A percentile compares a stretch with the other conserved stretches of the same genome.
Conservation (phyloP, 1,139 yeast genomes). For the Pichiaceae sp. region DNA sequence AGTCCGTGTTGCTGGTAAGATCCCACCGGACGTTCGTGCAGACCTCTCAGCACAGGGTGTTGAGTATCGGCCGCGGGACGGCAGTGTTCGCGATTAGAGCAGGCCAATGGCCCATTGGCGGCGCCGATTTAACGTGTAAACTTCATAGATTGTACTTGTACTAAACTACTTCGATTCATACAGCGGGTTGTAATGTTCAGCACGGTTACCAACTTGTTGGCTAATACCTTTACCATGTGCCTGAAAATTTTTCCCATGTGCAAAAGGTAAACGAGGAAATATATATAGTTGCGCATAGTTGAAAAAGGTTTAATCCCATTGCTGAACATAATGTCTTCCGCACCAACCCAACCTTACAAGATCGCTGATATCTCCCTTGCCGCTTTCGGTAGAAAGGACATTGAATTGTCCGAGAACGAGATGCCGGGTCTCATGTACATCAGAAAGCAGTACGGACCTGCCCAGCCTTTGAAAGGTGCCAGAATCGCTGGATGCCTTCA, state of each 20-base stretch:
- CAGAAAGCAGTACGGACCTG: constrained; percentile 85
- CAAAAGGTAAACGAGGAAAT: no score
- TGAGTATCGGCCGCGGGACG: constrained; percentile 92
- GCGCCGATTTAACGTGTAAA: no score
- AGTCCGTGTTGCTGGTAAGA: constrained; percentile 82
- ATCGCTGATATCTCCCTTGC: constrained; percentile 98
- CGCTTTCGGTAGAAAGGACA: constrained; percentile 99
- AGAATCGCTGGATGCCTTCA: constrained; percentile 99
- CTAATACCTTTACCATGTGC: no score
- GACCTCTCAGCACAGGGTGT: constrained; percentile 67
- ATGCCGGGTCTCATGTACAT: constrained; percentile 99
- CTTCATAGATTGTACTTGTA: no score
- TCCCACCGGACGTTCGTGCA: constrained; percentile 78
- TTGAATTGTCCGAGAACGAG: constrained; percentile 97
- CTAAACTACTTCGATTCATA: no score
- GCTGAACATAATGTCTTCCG: constrained; percentile 47
- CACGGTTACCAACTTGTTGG: no score
- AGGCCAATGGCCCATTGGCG: no score
- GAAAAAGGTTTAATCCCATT: no score
- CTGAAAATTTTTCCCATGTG: no score
- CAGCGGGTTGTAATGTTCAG: no score
- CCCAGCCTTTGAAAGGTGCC: constrained; percentile 97
- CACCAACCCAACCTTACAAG: constrained; percentile 71
- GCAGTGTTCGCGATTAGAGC: constrained; percentile 45
- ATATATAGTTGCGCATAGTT: no score